phyloP scores from a whole-genome alignment of 768 basidiomycete genomes.

The Filobasidium floriforme region DNA sequence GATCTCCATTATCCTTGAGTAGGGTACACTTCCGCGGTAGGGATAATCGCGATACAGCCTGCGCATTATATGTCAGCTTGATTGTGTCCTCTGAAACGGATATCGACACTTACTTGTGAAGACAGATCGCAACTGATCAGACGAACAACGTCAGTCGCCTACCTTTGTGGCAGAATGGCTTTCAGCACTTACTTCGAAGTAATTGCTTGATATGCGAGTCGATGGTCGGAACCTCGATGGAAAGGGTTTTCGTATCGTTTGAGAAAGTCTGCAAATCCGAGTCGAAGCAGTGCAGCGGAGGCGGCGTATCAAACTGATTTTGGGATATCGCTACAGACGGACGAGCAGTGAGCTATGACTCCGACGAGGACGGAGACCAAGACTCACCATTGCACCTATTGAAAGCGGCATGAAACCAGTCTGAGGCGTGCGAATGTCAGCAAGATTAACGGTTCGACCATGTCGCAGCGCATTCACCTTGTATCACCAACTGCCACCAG shows the following conservation, averaged over 20 bases:
- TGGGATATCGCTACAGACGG: not conserved
- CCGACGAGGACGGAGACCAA: not conserved
- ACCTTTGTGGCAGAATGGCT: too few species aligned
- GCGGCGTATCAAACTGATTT: constrained; percentile 6
- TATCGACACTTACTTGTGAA: constrained; percentile 2
- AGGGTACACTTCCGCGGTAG: constrained; percentile 12
- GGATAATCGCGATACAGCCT: constrained; percentile 15
- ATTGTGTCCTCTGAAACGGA: not conserved
- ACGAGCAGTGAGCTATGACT: not conserved
- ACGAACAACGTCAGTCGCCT: too few species aligned
- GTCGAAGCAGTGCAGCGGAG: constrained; percentile 6
- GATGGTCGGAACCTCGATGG: not conserved
- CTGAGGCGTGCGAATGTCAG: not conserved
- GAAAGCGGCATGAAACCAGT: constrained; percentile 30
- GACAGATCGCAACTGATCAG: not conserved
- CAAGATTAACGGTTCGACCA: not conserved
- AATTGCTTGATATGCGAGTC: constrained; percentile 11
- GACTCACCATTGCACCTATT: constrained; percentile 23
- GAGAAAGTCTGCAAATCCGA: not conserved
- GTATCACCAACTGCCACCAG: constrained; percentile 28
- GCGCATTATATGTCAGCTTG: not conserved
- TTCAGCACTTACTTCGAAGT: not conserved
- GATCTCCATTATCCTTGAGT: constrained; percentile 14
- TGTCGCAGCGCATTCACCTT: constrained; percentile 8
- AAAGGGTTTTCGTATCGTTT: not conserved